Evolutionary conservation across 345 rosid genomes (phyloP), one percentile per base, ranked within the genome.

Genomic region (Camelina sativa): DNA sequence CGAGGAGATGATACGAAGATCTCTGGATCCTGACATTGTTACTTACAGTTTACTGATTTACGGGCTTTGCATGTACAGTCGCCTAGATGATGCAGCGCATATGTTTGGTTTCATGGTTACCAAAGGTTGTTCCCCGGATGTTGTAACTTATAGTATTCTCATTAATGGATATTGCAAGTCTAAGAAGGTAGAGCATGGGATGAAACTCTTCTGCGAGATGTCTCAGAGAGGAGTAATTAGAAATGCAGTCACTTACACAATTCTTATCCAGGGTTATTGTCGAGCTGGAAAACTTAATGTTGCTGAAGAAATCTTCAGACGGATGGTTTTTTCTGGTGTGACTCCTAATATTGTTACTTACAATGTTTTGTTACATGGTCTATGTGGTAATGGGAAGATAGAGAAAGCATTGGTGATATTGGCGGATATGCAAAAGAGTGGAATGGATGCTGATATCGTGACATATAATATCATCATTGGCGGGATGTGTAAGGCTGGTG

Each of bases 101-200:
- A 34, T 81, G 57, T 73, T 80, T 7, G 32, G 37, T 35, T 65
- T 54, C 11, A 78, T 83, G 81, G 73, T 65, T 43, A 58, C 66
- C 54, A 70, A 54, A 1, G 74, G 82, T 8, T 69, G 72, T 32
- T 76, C 70, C 12, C 84, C 84, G 1, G 62, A 74, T 62, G 73
- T 71, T 15, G 69, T 67, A 8, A 82, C 85, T 32, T 82, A 76
- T 44, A 79, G 69, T 65, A 50, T 78, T 28, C 63, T 87, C 30
- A 59, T 87, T 16, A 46, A 74, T 56, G 82, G 86, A 4, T 82
- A 60, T 47, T 80, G 86, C 72, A 57, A 79, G 75, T 72, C 62
- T 30, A 76, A 47, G 59, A 67, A 57, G 51, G 55, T 84, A 17
- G 81, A 82, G 62, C 58, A 72, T 41, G 87, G 86, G 28, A 55